These are phyloP conservation scores for Skeletonema marinoi DNA, from an alignment of 108 stramenopile genomes.

Conservation along the genomic window DNA sequence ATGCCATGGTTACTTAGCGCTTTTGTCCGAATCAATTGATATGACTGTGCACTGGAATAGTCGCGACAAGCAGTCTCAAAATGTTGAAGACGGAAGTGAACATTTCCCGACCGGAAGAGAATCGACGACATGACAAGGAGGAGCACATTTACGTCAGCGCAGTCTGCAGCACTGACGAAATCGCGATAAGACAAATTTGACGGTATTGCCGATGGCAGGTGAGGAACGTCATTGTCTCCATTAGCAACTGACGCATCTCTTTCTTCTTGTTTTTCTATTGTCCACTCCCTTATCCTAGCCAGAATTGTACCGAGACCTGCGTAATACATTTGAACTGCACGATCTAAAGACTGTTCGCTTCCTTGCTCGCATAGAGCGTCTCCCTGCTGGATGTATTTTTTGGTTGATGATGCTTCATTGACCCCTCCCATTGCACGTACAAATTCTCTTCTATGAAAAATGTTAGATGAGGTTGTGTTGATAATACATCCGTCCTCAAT, in stretches of 20 bases:
- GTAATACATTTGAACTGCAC: conserved; percentile 44
- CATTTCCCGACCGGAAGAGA: conserved; percentile 42
- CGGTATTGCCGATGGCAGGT: not conserved
- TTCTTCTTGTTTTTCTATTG: not conserved
- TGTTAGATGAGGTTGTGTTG: conserved; percentile 24
- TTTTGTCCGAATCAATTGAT: conserved; percentile 19
- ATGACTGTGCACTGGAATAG: conserved; percentile 46
- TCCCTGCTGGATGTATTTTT: conserved; percentile 45
- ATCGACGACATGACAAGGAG: conserved; percentile 49
- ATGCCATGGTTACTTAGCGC: not conserved
- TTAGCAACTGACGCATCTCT: not conserved
- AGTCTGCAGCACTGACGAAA: conserved; percentile 21
- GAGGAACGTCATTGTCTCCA: not conserved
- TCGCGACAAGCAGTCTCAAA: conserved; percentile 41
- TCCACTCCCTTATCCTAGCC: conserved; percentile 36
- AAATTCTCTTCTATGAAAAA: conserved; percentile 41
- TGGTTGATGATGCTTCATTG: conserved; percentile 32
- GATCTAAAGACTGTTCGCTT: conserved; percentile 3
- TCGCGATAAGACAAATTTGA: conserved; percentile 21
- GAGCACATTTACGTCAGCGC: conserved; percentile 34
- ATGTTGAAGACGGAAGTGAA: conserved; percentile 28
- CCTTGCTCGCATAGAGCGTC: conserved; percentile 21
- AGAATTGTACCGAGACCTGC: conserved; percentile 44
- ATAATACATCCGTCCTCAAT: conserved; percentile 27
- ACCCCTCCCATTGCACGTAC: conserved; percentile 46